Evolutionary conservation across 768 basidiomycete genomes (phyloP).

Genomic region (Hydnomerulius pinastri): DNA sequence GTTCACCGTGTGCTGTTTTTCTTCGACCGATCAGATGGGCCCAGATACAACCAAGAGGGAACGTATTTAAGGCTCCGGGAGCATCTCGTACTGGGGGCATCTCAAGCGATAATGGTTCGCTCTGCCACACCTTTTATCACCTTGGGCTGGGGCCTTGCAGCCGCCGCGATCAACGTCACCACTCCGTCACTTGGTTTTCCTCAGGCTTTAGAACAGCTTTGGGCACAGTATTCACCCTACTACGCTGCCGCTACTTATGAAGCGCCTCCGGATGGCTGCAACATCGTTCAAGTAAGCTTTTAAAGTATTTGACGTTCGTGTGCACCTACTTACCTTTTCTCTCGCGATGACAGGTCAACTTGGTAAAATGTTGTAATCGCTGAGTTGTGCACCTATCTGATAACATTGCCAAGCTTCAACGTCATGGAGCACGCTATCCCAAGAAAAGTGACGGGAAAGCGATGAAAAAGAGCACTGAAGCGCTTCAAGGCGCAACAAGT

Average conservation of each 20-base stretch:
- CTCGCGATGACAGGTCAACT: not conserved
- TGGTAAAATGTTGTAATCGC: not conserved
- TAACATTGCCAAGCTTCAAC: slow-evolving; percentile 50
- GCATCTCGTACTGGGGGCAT: too few species aligned
- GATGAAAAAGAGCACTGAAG: slow-evolving; percentile 50
- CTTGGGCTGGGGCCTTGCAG: not conserved
- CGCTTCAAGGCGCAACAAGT: slow-evolving; percentile 46
- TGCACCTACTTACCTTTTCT: not conserved
- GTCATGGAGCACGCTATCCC: slow-evolving; percentile 76
- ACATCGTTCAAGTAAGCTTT: slow-evolving; percentile 47
- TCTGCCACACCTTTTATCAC: too few species aligned
- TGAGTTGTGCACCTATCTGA: not conserved
- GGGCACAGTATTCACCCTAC: slow-evolving; percentile 62
- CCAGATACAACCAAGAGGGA: too few species aligned
- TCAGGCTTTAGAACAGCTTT: slow-evolving; percentile 26
- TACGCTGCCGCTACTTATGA: slow-evolving; percentile 44
- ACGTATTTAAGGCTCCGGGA: too few species aligned
- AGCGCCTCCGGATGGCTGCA: slow-evolving; percentile 45
- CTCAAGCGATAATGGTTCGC: too few species aligned
- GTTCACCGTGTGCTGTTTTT: too few species aligned
- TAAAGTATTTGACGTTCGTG: not conserved
- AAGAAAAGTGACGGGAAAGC: slow-evolving; percentile 45
- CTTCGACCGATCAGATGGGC: too few species aligned
- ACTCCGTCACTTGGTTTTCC: not conserved
- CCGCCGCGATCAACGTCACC: not conserved